phyloP scores from a whole-genome alignment of 345 rosid species.

The Odontarrhena argentea region DNA sequence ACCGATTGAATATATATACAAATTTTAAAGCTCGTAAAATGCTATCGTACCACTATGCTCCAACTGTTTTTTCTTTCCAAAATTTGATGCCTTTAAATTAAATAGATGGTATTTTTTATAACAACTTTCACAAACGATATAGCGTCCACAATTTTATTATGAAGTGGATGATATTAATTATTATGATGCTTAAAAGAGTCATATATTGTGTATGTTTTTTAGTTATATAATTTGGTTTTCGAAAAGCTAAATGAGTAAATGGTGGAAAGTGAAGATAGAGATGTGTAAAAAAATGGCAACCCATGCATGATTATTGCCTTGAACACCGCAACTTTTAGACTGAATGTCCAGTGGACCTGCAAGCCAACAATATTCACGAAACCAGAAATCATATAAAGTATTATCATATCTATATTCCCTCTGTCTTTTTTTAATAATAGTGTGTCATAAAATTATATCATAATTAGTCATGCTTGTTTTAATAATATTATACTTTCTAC shows the following conservation, averaged over 20 bases:
- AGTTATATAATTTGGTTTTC: background rate
- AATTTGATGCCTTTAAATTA: no score
- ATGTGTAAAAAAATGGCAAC: conserved; percentile 28
- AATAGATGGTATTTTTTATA: no score
- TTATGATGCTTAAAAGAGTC: no score
- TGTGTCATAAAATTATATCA: no score
- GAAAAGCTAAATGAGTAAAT: conserved; percentile 7
- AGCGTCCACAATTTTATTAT: no score
- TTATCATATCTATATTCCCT: conserved; percentile 14
- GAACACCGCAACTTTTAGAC: conserved; percentile 35
- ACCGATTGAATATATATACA: no score
- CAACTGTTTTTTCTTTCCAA: no score
- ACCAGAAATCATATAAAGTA: conserved; percentile 7
- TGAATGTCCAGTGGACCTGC: conserved; percentile 35
- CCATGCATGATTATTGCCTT: conserved; percentile 44
- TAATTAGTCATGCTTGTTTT: conserved; percentile 1
- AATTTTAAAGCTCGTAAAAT: no score
- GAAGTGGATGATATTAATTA: no score
- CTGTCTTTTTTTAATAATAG: background rate
- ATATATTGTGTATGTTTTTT: background rate
- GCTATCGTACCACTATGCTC: no score
- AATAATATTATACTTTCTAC: background rate
- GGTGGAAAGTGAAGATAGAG: conserved; percentile 20
- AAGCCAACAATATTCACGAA: conserved; percentile 18
- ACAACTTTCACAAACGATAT: no score